phyloP scores from a whole-genome alignment of 768 basidiomycete genomes.

The Lactifluus echinatus region DNA sequence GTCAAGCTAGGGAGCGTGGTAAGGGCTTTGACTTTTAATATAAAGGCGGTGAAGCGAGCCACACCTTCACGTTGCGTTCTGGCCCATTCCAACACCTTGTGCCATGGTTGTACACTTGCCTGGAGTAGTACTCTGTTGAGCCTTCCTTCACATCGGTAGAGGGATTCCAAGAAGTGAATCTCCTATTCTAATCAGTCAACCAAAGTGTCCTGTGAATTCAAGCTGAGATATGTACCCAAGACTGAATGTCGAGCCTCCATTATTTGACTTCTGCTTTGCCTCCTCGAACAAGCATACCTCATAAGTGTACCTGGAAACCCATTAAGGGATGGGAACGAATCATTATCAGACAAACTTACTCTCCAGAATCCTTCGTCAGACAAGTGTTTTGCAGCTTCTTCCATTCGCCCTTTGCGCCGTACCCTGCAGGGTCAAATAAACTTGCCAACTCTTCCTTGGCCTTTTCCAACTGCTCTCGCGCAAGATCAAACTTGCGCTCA shows the following conservation, averaged over 20 bases:
- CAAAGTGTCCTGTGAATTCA: neutral
- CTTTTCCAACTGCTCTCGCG: constrained; percentile 44
- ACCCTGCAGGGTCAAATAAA: constrained; percentile 57
- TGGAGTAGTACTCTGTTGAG: constrained; percentile 65
- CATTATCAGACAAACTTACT: constrained; percentile 48
- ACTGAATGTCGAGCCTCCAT: constrained; percentile 63
- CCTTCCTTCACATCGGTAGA: constrained; percentile 48
- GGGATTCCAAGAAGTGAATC: constrained; percentile 76
- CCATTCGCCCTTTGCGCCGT: constrained; percentile 84
- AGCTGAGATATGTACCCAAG: constrained; percentile 58
- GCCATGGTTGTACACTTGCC: constrained; percentile 76
- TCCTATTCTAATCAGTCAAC: constrained; percentile 32
- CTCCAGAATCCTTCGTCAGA: constrained; percentile 75
- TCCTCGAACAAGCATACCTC: constrained; percentile 88
- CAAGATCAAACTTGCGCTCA: constrained; percentile 46
- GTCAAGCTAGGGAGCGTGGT: constrained; percentile 45
- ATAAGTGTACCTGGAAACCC: constrained; percentile 69
- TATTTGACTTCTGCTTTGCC: constrained; percentile 80
- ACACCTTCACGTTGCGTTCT: constrained; percentile 70
- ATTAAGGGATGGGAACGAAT: neutral
- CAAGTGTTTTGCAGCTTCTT: constrained; percentile 87
- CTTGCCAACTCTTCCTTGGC: constrained; percentile 52
- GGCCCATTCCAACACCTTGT: constrained; percentile 97
- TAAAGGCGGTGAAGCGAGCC: constrained; percentile 14
- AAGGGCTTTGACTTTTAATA: neutral